Conservation (phyloP, 352 stramenopile genomes). For the Phytophthora quininea region DNA sequence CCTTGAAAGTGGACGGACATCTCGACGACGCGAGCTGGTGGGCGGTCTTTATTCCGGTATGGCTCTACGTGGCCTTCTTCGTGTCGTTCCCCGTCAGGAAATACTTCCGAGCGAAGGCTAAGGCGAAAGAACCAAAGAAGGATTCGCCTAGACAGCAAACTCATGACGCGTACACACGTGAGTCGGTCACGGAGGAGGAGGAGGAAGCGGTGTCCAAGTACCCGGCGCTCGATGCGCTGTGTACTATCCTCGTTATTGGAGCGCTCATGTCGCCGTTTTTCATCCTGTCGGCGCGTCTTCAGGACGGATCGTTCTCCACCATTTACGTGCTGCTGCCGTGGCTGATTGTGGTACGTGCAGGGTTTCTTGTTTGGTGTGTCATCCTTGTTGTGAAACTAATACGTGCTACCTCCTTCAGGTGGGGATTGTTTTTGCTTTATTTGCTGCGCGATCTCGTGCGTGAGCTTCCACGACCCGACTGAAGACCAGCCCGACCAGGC, state of each 20-base stretch:
- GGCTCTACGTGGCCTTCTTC: slow-evolving; percentile 76
- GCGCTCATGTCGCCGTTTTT: slow-evolving; percentile 79
- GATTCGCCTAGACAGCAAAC: slow-evolving; percentile 43
- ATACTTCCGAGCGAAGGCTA: slow-evolving; percentile 56
- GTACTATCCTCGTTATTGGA: slow-evolving; percentile 57
- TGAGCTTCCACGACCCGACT: slow-evolving; percentile 55
- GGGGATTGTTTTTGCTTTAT: slow-evolving; percentile 80
- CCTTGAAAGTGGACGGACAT: slow-evolving; percentile 68
- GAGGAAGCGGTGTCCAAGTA: slow-evolving; percentile 63
- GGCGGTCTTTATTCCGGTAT: slow-evolving; percentile 81
- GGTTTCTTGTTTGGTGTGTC: background rate
- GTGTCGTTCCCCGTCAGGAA: slow-evolving; percentile 55
- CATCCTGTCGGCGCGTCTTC: slow-evolving; percentile 76
- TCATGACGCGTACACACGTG: slow-evolving; percentile 78
- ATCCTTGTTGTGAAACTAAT: too few species aligned
- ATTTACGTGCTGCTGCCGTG: slow-evolving; percentile 85
- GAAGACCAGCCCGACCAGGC: slow-evolving; percentile 38
- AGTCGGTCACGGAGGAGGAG: slow-evolving; percentile 67
- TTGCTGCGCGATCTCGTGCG: slow-evolving; percentile 76
- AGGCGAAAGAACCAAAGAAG: slow-evolving; percentile 41
- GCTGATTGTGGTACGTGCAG: slow-evolving; percentile 75
- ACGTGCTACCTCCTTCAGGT: slow-evolving; percentile 35
- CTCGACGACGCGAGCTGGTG: slow-evolving; percentile 70
- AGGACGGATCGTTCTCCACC: slow-evolving; percentile 72
- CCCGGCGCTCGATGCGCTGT: slow-evolving; percentile 58